Base-by-base conservation (phyloP, 768 basidiomycete genomes). In the Russula compacta region DNA sequence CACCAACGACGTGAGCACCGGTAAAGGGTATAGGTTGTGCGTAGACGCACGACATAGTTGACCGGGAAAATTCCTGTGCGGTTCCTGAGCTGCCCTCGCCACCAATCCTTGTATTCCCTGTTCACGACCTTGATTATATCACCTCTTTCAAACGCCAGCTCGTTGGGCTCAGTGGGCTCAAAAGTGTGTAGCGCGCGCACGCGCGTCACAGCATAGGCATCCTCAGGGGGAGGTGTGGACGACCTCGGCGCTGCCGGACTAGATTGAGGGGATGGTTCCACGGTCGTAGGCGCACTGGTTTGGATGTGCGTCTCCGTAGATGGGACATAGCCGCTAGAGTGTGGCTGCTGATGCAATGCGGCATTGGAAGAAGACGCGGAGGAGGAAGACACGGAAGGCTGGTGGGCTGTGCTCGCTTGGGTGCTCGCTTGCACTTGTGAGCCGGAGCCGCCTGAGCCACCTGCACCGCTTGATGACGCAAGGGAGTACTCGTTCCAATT, bases 111-210 rank as follows among this genome's bases (percentile, higher is more conserved):
- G 73, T 95, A 95, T 24, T 87, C 88, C 29, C 92, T 83, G 71
- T 97, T 93, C 24, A 98, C 85, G 14, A 98, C 95, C 69, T 93
- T 92, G 77, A 98, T 93, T 49, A 95, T 78, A 65, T 97, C 95
- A 2, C 94, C 95, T 66, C 87, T 88, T 53, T 92, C 87, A 69
- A 98, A 95, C 1, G 86, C 85, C 1, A 98, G 80, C 70, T 98
- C 95, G 11, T 93, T 94, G 0, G 86, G 81, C 67, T 95, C 92
- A 0, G 87, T 85, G 0, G 93, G 87, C 51, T 89, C 84, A 66
- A 98, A 98, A 0, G 86, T 82, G 69, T 95, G 94, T 63, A 98
- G 70, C 0, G 95, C 95, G 38, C 87, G 81, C 7, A 95, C 95
- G 21, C 94, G 85, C 6, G 89, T 90, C 9, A 92, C 83, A 40